Evolutionary conservation across 2,329 filamentous ascomycete genomes (phyloP).

Genomic region (Penicillium occitanis): DNA sequence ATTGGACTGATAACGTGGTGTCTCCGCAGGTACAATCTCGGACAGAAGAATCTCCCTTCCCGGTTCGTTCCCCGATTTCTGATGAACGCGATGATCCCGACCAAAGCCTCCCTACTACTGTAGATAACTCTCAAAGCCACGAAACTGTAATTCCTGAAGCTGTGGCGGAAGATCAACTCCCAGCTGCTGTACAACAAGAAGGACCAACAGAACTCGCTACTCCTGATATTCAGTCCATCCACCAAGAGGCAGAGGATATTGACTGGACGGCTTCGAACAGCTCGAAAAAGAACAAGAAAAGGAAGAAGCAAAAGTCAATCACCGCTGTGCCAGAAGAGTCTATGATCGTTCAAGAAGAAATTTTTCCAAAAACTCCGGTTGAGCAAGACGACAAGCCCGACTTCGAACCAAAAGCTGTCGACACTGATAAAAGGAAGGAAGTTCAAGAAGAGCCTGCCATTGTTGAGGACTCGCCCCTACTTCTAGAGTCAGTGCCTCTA

Average conservation of each 20-base stretch:
- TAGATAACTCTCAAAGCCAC: constrained; percentile 22
- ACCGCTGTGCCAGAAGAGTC: constrained; percentile 10
- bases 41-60: constrained; percentile 34
- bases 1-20: constrained; percentile 48
- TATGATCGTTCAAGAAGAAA: constrained; percentile 9
- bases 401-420: background rate
- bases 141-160: constrained; percentile 10
- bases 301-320: constrained; percentile 23
- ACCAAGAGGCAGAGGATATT: constrained; percentile 6
- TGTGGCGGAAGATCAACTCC: background rate
- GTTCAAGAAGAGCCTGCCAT: background rate
- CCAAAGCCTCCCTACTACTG: constrained; percentile 21
- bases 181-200: constrained; percentile 5
- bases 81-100: constrained; percentile 28
- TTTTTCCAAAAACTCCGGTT: constrained; percentile 5
- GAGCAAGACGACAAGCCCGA: background rate
- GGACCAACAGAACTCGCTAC: background rate
- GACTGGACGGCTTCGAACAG: constrained; percentile 11
- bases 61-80: constrained; percentile 34
- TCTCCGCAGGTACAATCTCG: constrained; percentile 46
- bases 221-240: constrained; percentile 3
- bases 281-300: constrained; percentile 26
- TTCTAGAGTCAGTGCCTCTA: background rate
- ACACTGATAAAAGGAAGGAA: background rate
- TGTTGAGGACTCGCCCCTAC: background rate